Evolutionary conservation across 192 early-diverging fungal species (phyloP), one percentile per base, ranked within the genome.

Genomic region (Dissophora ornata): DNA sequence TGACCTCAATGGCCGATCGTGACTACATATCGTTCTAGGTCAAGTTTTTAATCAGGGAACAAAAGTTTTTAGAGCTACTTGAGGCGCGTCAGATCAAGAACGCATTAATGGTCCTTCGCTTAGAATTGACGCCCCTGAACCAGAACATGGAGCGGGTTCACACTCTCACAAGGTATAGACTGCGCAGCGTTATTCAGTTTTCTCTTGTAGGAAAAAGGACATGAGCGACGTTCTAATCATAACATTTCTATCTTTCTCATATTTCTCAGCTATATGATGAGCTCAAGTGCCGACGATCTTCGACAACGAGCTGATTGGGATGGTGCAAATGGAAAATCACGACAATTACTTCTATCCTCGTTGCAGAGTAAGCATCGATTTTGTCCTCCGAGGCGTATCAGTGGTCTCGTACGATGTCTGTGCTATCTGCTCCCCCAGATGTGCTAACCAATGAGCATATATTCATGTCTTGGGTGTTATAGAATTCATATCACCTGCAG

Each of bases 31-130:
- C n/a, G n/a, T n/a, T n/a, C n/a, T 29, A 68, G 41, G 87, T 90
- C 26, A 80, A 71, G 61, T 96, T 97, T 70, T 80, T 95, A 28
- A 85, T 97, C 54, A 84, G 93, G 50, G 82, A 91, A 47, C 98
- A 99, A 85, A 94, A 96, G 71, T 99, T 90, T 64, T 77, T 98
- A 26, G 98, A 99, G 75, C 77, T 92, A 4, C 65, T 99, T 33
- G 94, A 96, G 80, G 63, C 69, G 6, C 71, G 84, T 41, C 55
- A 91, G 36, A 86, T 89, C 3, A 88, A 92, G 62, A 81, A 85
- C 49, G 97, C 97, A 4, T 67, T 97, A 45, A 47, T 84, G 5
- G 84, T 95, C 7, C 79, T 99, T 25, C 89, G 94, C 41, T 88
- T 87, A 51, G 95, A 98, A 73, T 78, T 98, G 28, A 84, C 91